A percentile compares a stretch with the other conserved stretches of the same genome.
Evolutionary conservation across 2,329 filamentous ascomycete genomes (phyloP).

Genomic region (Tolypocladium guangdongense): DNA sequence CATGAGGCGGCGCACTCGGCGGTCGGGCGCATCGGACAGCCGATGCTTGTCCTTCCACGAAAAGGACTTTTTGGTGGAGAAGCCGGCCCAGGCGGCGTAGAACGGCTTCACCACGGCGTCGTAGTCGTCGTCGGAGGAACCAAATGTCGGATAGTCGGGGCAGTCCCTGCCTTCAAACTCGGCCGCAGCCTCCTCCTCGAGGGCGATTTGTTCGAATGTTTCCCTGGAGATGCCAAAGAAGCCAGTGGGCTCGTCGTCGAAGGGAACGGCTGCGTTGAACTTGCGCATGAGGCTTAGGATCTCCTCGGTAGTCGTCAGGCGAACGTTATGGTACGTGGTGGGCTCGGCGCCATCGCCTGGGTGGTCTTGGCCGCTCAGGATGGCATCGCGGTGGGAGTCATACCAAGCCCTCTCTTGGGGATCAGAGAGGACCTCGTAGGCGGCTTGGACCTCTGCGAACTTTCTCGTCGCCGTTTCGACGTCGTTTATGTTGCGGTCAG

Average conservation of each 20-base stretch:
- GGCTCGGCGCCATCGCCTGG: slow-evolving; percentile 34
- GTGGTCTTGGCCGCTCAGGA: slow-evolving; percentile 55
- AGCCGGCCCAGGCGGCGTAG: slow-evolving; percentile 70
- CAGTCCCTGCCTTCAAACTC: slow-evolving; percentile 52
- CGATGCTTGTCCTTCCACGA: slow-evolving; percentile 82
- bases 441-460: slow-evolving; percentile 86
- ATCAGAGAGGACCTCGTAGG: slow-evolving; percentile 93
- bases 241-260: slow-evolving; percentile 66
- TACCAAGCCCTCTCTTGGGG: slow-evolving; percentile 96
- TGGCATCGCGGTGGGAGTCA: slow-evolving; percentile 82
- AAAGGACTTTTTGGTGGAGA: slow-evolving; percentile 77
- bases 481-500: slow-evolving; percentile 85
- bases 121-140: slow-evolving; percentile 61
- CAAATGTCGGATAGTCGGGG: slow-evolving; percentile 72
- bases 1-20: slow-evolving; percentile 71
- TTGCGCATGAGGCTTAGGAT: slow-evolving; percentile 67
- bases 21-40: slow-evolving; percentile 76
- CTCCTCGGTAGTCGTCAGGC: slow-evolving; percentile 70
- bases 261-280: slow-evolving; percentile 69
- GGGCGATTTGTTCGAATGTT: slow-evolving; percentile 68
- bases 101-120: slow-evolving; percentile 70
- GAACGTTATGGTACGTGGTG: slow-evolving; percentile 56
- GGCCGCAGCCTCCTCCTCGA: slow-evolving; percentile 68
- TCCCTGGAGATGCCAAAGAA: slow-evolving; percentile 75
- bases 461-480: slow-evolving; percentile 70